A percentile compares a stretch with the other conserved stretches of the same genome.
Conservation (phyloP, 1,284 basidiomycete genomes). For the Puccinia coronata region DNA sequence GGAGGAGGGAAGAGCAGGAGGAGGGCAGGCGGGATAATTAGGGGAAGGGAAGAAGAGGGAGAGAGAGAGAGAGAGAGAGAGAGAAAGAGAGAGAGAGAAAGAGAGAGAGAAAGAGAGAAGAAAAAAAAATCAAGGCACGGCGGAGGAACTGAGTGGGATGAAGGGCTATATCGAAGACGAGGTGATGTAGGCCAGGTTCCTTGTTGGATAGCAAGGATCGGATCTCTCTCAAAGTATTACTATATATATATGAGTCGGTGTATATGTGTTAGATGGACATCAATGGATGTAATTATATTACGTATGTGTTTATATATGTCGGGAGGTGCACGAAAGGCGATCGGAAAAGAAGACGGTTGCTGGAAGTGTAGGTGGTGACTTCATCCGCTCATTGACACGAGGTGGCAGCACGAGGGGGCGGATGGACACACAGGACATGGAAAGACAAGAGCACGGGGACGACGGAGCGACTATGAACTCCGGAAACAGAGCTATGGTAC, state of each 20-base stretch:
- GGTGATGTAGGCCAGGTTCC: neutral
- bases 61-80: neutral
- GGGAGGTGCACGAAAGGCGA: neutral
- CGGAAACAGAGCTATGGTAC: neutral
- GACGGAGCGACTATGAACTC: neutral
- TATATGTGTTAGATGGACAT: neutral
- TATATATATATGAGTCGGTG: neutral
- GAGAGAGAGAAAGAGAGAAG: neutral
- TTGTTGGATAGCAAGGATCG: neutral
- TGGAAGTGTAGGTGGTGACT: neutral
- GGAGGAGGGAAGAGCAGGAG: constrained; percentile 57
- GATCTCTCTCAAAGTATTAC: no score
- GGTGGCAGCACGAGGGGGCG: no score
- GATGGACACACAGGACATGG: no score
- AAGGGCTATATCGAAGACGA: no score
- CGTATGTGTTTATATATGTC: neutral
- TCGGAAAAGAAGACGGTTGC: neutral
- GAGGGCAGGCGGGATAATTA: constrained; percentile 53
- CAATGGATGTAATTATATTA: neutral
- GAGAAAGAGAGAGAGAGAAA: neutral
- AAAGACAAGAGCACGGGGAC: no score
- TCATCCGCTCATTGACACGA: neutral
- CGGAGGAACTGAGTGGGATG: no score
- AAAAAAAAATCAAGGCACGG: neutral
- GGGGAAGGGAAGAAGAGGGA: neutral